Percentiles rank a stretch among this genome's conserved stretches.
Conservation (phyloP, 108 stramenopile species). For the Ochromonas danica region DNA sequence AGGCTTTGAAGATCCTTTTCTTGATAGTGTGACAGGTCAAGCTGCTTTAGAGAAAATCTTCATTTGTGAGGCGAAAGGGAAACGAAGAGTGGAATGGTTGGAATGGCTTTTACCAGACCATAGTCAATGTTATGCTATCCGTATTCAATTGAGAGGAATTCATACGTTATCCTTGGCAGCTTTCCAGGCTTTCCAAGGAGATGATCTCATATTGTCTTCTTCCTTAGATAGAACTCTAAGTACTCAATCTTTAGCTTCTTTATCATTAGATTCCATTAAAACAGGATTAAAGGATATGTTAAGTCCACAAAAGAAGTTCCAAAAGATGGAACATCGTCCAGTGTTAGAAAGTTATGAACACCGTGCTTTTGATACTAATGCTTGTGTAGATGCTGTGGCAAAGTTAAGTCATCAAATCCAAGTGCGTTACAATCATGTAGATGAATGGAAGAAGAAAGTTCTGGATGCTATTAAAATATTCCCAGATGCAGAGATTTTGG, state of each 20-base stretch:
- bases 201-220: not conserved
- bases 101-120: not conserved
- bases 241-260: not conserved
- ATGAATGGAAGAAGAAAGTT: not conserved
- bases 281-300: not conserved
- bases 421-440: not conserved
- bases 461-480: not conserved
- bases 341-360: no score
- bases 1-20: conserved; percentile 24
- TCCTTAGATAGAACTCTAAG: not conserved
- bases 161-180: not conserved
- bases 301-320: not conserved
- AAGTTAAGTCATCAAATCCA: not conserved
- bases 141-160: conserved; percentile 17
- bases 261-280: not conserved
- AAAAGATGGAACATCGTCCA: not conserved
- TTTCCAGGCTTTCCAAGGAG: conserved; percentile 21
- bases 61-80: not conserved
- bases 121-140: not conserved
- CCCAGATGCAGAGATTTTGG: not conserved
- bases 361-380: no score
- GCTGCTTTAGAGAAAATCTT: not conserved
- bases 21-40: not conserved
- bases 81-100: not conserved
- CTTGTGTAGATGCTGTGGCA: not conserved